These are phyloP conservation scores for Lecanosticta acicola DNA, from an alignment of 2,329 filamentous ascomycete species.

Conservation along the genomic window DNA sequence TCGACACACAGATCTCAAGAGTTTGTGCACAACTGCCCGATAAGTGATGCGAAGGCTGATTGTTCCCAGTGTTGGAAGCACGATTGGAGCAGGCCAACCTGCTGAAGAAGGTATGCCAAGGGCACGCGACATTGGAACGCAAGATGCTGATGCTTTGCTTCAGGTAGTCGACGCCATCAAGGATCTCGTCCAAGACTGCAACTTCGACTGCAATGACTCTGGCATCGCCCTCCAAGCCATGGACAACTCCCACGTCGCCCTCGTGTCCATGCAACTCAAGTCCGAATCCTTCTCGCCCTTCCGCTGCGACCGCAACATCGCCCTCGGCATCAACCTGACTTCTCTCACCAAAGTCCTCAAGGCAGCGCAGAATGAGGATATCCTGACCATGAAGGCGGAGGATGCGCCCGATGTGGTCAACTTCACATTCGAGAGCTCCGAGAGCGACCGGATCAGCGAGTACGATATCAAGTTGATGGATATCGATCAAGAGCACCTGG, in stretches of 20 bases:
- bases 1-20: constrained; percentile 8
- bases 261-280: constrained; percentile 98
- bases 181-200: constrained; percentile 98
- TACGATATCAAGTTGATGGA: constrained; percentile 99
- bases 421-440: constrained; percentile 85
- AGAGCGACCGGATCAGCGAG: constrained; percentile 88
- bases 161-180: constrained; percentile 98
- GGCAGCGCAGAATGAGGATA: constrained; percentile 87
- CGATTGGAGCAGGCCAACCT: constrained; percentile 88
- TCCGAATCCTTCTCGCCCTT: constrained; percentile 90
- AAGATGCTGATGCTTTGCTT: background rate
- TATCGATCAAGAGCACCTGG: constrained; percentile 98
- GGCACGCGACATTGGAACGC: background rate
- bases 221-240: constrained; percentile 97
- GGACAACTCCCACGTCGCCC: constrained; percentile 99
- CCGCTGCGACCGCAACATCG: constrained; percentile 98
- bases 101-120: constrained; percentile 77
- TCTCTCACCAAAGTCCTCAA: constrained; percentile 97
- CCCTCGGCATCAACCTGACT: constrained; percentile 91
- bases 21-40: constrained; percentile 2
- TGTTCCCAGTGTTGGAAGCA: constrained; percentile 77
- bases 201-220: constrained; percentile 99
- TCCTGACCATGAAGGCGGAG: constrained; percentile 94
- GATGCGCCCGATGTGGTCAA: constrained; percentile 94
- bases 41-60: constrained; percentile 13